Conservation (phyloP, 805 yeast genomes). For the Scheffersomyces ergatensis region DNA sequence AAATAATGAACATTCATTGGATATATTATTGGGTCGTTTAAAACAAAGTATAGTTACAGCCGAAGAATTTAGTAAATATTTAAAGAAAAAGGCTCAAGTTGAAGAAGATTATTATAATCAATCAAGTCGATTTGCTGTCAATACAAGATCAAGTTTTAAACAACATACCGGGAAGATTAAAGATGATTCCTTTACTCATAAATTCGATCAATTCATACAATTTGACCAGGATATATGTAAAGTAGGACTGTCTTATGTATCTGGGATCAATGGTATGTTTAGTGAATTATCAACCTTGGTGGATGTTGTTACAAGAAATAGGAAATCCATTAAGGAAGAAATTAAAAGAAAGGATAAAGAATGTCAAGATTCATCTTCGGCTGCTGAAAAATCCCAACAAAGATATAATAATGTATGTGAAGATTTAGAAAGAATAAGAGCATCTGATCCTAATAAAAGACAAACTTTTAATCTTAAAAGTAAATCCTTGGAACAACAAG, state of each 20-base stretch:
- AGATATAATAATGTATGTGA: constrained; percentile 75
- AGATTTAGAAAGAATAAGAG: constrained; percentile 79
- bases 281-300: constrained; percentile 78
- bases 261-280: constrained; percentile 78
- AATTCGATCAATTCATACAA: constrained; percentile 66
- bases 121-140: constrained; percentile 64
- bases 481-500: constrained; percentile 80
- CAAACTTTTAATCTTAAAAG: constrained; percentile 71
- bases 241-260: constrained; percentile 74
- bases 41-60: constrained; percentile 80
- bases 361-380: constrained; percentile 73
- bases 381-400: constrained; percentile 84
- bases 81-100: constrained; percentile 72
- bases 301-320: constrained; percentile 62
- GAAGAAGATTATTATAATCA: constrained; percentile 80
- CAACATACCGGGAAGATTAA: constrained; percentile 40
- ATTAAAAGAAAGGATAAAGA: constrained; percentile 81
- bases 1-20: constrained; percentile 74
- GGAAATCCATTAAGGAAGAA: constrained; percentile 80
- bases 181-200: constrained; percentile 62
- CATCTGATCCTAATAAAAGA: constrained; percentile 81
- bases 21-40: constrained; percentile 64
- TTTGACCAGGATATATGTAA: constrained; percentile 71
- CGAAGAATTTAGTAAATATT: constrained; percentile 78
- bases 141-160: constrained; percentile 49